Percentiles rank a stretch among this genome's conserved stretches.
phyloP scores from a whole-genome alignment of 495 filamentous ascomycete species.

The Penicillium macrosclerotiorum region DNA sequence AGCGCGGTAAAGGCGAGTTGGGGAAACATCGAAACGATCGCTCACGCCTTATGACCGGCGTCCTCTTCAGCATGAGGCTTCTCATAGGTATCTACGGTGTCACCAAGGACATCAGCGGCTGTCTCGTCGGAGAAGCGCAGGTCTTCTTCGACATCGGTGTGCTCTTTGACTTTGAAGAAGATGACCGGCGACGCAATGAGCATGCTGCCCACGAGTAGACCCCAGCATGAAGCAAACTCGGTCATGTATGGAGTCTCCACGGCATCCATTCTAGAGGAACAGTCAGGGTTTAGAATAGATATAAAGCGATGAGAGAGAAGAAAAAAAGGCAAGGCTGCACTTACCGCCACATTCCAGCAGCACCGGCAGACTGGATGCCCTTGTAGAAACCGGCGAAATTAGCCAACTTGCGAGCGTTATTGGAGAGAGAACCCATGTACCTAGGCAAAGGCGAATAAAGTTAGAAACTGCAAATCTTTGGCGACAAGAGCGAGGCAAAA shows the following conservation, averaged over 20 bases:
- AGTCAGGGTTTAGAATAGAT: slow-evolving; percentile 9
- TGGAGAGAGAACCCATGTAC: slow-evolving; percentile 90
- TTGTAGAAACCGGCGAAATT: slow-evolving; percentile 97
- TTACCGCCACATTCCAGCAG: slow-evolving; percentile 79
- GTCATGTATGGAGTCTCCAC: slow-evolving; percentile 60
- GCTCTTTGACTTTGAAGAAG: slow-evolving; percentile 74
- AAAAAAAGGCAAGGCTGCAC: too few relatives aligned
- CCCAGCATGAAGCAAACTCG: slow-evolving; percentile 67
- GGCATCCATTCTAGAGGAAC: slow-evolving; percentile 54
- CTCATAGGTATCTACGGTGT: slow-evolving; percentile 6
- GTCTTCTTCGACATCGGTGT: slow-evolving; percentile 69
- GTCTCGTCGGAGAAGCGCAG: slow-evolving; percentile 83
- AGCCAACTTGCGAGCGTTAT: slow-evolving; percentile 87
- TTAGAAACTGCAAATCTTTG: too few relatives aligned
- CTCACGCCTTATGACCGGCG: not conserved
- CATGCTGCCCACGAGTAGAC: slow-evolving; percentile 66
- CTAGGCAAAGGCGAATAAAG: slow-evolving; percentile 37
- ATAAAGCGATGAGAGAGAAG: not conserved
- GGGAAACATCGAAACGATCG: not conserved
- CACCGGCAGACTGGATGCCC: slow-evolving; percentile 92
- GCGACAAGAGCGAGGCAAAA: too few relatives aligned
- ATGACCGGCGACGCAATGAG: slow-evolving; percentile 77
- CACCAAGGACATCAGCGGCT: slow-evolving; percentile 32
- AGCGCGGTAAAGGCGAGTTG: not conserved
- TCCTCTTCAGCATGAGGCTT: not conserved